Base-by-base conservation (phyloP, 305 asterid genomes). In the Solanum chacoense region DNA sequence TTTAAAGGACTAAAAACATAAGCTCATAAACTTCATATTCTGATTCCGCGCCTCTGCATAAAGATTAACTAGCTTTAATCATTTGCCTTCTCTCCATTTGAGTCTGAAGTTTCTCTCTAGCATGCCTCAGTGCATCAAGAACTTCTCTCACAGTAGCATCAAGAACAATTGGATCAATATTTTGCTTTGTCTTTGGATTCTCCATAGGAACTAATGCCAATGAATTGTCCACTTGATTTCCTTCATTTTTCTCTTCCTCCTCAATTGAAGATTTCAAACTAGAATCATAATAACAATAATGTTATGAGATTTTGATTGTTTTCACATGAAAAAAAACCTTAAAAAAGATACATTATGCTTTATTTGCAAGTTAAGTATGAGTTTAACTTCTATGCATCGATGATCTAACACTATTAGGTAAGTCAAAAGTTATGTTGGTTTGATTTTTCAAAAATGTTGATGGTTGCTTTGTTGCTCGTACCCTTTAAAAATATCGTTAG, bases 141-240 rank as follows among this genome's bases (percentile, higher is more conserved):
- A 94, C 98, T 84, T 94, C 93, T 89, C 89, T 95, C 86, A 94
- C 98, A 7, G 95, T 92, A 11, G 93, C 91, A 91, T 95, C 97
- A 84, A 96, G 96, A 77, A 91, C 93, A 72, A 80, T 93, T 35
- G 96, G 95, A 92, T 93, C 95, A 81, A 92, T 50, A 12, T 71
- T 65, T 86, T 71, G 89, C 67, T 84, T 28, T 85, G 76, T 76
- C 77, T 92, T 89, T 29, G 88, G 90, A 37, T 24, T 59, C 59
- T 89, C 92, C 22, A 92, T 87, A 4, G 85, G 87, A 71, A 94
- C 94, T 40, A 96, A 84, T 59, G 98, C 98, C 94, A 95, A 88
- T 24, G 96, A 93, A 87, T 94, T 78, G 88, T 94, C 94, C 34
- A 13, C 9, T 38, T 36, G 55, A 26, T 81, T n/a, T 22, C 72